Evolutionary conservation across 768 basidiomycete genomes (phyloP).

Genomic region (Mycena rebaudengoi): DNA sequence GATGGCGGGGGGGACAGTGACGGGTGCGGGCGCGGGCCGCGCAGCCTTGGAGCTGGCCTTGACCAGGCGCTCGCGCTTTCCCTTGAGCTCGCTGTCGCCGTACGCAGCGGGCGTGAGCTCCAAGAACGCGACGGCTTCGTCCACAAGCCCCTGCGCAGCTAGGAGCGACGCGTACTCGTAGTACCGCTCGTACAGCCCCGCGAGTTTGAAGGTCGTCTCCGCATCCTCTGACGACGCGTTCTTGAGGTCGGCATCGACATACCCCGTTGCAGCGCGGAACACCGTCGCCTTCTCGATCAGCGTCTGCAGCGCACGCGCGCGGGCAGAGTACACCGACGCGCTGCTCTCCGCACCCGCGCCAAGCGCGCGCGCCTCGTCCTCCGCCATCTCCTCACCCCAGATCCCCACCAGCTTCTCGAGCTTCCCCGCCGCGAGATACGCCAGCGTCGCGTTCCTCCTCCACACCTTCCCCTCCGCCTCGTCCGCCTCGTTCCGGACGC

Average conservation of each 20-base stretch:
- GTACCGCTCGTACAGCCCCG: conserved; percentile 89
- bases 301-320: conserved; percentile 87
- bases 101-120: conserved; percentile 83
- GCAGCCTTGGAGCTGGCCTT: conserved; percentile 37
- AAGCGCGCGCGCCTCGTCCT: conserved; percentile 73
- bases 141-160: conserved; percentile 87
- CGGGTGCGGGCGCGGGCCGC: conserved; percentile 11
- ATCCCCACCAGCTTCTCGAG: conserved; percentile 90
- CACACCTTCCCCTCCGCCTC: conserved; percentile 57
- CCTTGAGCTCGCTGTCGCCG: conserved; percentile 48
- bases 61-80: conserved; percentile 49
- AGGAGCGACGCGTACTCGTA: conserved; percentile 95
- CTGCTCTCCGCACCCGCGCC: conserved; percentile 46
- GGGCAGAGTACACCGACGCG: conserved; percentile 73
- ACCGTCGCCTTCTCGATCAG: conserved; percentile 97
- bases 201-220: conserved; percentile 80
- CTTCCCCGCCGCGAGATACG: conserved; percentile 90
- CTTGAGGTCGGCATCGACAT: conserved; percentile 76
- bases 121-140: conserved; percentile 83
- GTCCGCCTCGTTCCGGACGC: conserved; percentile 57
- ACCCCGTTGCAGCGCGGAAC: conserved; percentile 87
- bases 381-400: conserved; percentile 89
- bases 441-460: conserved; percentile 90
- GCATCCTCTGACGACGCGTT: conserved; percentile 46
- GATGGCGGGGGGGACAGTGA: conserved; percentile 20